phyloP scores from a whole-genome alignment of 2,329 filamentous ascomycete species.

The Pyrenophora seminiperda region DNA sequence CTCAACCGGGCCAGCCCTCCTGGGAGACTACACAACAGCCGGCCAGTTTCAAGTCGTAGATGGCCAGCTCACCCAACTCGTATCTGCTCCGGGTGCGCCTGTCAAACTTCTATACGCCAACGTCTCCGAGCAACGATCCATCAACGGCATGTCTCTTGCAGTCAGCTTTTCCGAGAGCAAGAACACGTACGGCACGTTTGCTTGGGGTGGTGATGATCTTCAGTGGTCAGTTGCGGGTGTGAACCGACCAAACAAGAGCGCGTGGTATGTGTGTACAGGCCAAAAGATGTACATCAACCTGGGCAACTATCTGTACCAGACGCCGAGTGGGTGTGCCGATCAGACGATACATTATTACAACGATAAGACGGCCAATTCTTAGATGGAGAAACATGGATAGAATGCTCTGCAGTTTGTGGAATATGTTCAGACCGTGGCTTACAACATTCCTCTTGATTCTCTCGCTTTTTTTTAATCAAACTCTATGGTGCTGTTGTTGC shows the following conservation, averaged over 20 bases:
- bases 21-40: conserved; percentile 59
- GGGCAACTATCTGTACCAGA: conserved; percentile 63
- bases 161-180: conserved; percentile 58
- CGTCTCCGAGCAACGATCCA: conserved; percentile 32
- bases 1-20: conserved; percentile 55
- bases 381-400: not conserved
- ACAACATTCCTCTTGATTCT: too few relatives aligned
- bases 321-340: conserved; percentile 63
- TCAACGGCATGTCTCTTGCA: conserved; percentile 51
- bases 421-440: too few relatives aligned
- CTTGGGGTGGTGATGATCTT: conserved; percentile 63
- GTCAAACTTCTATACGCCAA: conserved; percentile 48
- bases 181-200: conserved; percentile 63
- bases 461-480: too few relatives aligned
- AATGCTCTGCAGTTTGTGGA: not conserved
- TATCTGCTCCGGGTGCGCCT: conserved; percentile 55
- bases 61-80: conserved; percentile 62
- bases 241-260: conserved; percentile 60
- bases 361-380: conserved; percentile 41
- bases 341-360: conserved; percentile 57
- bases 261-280: conserved; percentile 63
- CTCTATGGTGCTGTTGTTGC: too few relatives aligned
- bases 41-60: conserved; percentile 63
- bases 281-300: conserved; percentile 63
- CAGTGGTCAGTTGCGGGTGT: conserved; percentile 59